A percentile compares a stretch with the other conserved stretches of the same genome.
phyloP scores from a whole-genome alignment of 345 rosid species.

The Noccaea bulbosa region DNA sequence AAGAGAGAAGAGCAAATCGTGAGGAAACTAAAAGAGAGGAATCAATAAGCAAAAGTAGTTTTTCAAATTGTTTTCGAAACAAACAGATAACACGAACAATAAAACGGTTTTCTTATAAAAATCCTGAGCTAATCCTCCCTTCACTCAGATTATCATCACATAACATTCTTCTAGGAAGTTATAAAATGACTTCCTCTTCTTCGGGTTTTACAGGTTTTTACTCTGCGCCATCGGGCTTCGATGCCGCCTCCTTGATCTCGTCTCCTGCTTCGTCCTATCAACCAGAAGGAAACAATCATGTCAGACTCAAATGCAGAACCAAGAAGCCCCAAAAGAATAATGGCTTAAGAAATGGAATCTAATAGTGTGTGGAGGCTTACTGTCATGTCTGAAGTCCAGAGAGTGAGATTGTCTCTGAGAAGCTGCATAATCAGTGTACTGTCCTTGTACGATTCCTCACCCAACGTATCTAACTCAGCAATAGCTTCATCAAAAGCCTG shows the following conservation, averaged over 20 bases:
- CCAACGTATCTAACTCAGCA: conserved; percentile 69
- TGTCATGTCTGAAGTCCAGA: conserved; percentile 70
- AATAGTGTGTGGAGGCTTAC: conserved; percentile 23
- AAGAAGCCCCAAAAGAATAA: background rate
- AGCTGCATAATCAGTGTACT: conserved; percentile 83
- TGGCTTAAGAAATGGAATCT: background rate
- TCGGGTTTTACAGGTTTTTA: background rate
- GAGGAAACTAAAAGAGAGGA: background rate
- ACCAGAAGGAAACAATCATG: conserved; percentile 9
- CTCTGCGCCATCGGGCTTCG: conserved; percentile 37
- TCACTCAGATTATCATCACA: conserved; percentile 57
- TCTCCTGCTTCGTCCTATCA: conserved; percentile 45
- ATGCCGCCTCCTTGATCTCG: conserved; percentile 46
- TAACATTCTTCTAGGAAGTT: conserved; percentile 20
- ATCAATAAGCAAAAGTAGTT: conserved; percentile 18
- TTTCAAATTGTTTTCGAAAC: conserved; percentile 56
- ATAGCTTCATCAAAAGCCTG: conserved; percentile 79
- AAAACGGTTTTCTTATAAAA: conserved; percentile 59
- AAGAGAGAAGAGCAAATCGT: background rate
- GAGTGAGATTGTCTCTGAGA: conserved; percentile 74
- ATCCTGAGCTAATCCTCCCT: conserved; percentile 67
- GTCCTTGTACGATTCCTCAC: conserved; percentile 83
- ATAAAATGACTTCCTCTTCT: conserved; percentile 29
- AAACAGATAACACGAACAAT: conserved; percentile 51
- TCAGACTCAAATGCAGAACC: background rate